phyloP scores from a whole-genome alignment of 1,284 basidiomycete species.

The Ceratobasidium papillatum region DNA sequence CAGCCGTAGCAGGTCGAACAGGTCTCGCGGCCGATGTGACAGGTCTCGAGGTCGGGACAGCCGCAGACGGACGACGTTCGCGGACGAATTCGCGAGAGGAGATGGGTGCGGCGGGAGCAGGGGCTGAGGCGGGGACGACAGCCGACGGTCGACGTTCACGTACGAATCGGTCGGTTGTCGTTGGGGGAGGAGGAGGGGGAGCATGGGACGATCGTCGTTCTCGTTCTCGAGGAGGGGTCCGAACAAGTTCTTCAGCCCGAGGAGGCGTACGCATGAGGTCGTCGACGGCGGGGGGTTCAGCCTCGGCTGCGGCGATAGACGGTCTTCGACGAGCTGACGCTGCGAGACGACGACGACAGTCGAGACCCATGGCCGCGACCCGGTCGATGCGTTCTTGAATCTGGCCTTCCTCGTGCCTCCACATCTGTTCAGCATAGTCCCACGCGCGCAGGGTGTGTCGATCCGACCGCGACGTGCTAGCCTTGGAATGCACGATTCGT shows the following conservation, averaged over 20 bases:
- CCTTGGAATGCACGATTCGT: slow-evolving; percentile 16
- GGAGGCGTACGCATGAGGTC: background rate
- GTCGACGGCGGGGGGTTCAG: slow-evolving; percentile 4
- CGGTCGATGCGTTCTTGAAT: slow-evolving; percentile 37
- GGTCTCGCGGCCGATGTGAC: slow-evolving; percentile 25
- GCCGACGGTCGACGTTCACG: slow-evolving; percentile 24
- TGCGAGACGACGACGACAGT: slow-evolving; percentile 34
- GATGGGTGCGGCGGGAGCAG: slow-evolving; percentile 10
- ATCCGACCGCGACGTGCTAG: slow-evolving; percentile 10
- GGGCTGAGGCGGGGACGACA: slow-evolving; percentile 6
- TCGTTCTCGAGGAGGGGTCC: background rate
- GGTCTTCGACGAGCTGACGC: slow-evolving; percentile 21
- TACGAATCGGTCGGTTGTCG: slow-evolving; percentile 17
- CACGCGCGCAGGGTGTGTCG: slow-evolving; percentile 28
- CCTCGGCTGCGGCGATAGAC: slow-evolving; percentile 1
- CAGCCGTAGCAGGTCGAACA: slow-evolving; percentile 22
- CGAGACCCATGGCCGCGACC: slow-evolving; percentile 33
- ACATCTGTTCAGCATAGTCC: slow-evolving; percentile 39
- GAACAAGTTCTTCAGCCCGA: background rate
- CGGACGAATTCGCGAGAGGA: slow-evolving; percentile 14
- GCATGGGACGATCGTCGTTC: background rate
- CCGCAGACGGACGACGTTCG: slow-evolving; percentile 24
- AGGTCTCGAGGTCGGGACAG: background rate
- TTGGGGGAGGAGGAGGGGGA: background rate
- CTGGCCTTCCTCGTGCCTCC: slow-evolving; percentile 16